These are phyloP conservation scores for Aspergillus asperescens DNA, from an alignment of 495 filamentous ascomycete genomes.

Conservation along the genomic window DNA sequence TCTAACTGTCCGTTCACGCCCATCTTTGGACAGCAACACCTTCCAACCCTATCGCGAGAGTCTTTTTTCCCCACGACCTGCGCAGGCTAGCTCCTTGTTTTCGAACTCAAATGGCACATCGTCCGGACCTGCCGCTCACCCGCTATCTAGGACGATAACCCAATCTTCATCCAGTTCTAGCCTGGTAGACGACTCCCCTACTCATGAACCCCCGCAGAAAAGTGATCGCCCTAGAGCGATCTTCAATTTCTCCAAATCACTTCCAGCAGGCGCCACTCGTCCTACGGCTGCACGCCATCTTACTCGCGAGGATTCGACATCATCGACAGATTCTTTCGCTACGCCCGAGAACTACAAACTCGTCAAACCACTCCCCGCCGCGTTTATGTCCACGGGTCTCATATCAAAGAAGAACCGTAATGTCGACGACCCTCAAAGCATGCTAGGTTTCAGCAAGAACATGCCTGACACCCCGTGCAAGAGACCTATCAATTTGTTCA, in stretches of 20 bases:
- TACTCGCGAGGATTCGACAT: conserved; percentile 40
- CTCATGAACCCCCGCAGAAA: conserved; percentile 55
- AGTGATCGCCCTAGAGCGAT: conserved; percentile 46
- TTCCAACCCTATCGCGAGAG: conserved; percentile 56
- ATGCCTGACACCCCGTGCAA: conserved; percentile 98
- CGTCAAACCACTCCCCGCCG: conserved; percentile 75
- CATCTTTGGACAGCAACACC: conserved; percentile 70
- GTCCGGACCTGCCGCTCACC: conserved; percentile 56
- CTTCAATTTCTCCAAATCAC: conserved; percentile 72
- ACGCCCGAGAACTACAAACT: conserved; percentile 82
- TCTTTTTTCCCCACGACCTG: conserved; percentile 49
- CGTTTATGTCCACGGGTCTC: conserved; percentile 90
- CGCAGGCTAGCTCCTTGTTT: conserved; percentile 32
- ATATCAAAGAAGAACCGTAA: conserved; percentile 77
- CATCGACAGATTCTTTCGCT: conserved; percentile 54
- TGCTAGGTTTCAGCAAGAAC: conserved; percentile 41
- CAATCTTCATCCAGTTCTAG: conserved; percentile 80
- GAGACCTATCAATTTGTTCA: conserved; percentile 60
- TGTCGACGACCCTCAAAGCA: conserved; percentile 47
- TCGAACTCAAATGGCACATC: conserved; percentile 16
- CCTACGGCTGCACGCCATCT: conserved; percentile 38
- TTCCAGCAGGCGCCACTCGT: conserved; percentile 62
- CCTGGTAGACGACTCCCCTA: conserved; percentile 68
- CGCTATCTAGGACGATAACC: conserved; percentile 76
- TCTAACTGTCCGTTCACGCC: conserved; percentile 54